Conservation (phyloP, 768 basidiomycete genomes). For the Agrocybe chaxingu region DNA sequence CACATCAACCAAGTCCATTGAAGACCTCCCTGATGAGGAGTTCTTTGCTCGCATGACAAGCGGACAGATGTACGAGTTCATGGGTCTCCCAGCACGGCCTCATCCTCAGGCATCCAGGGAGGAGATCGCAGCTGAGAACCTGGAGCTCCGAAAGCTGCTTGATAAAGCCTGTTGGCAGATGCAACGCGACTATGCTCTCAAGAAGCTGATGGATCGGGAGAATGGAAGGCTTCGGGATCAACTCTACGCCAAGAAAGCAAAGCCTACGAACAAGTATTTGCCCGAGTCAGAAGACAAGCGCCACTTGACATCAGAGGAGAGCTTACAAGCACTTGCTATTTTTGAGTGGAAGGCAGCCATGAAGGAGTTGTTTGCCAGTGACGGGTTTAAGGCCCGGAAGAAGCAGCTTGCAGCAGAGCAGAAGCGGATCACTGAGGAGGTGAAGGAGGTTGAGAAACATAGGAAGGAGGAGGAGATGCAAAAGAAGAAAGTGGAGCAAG, state of each 20-base stretch:
- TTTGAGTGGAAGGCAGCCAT: neutral
- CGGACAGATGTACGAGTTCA: no score
- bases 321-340: neutral
- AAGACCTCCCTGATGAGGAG: neutral
- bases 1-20: neutral
- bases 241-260: neutral
- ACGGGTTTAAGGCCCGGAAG: neutral
- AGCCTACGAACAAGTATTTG: neutral
- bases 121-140: neutral
- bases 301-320: conserved; percentile 1
- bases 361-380: neutral
- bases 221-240: conserved; percentile 9
- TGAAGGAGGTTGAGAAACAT: neutral
- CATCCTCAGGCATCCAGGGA: no score
- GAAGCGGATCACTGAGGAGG: neutral
- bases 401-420: neutral
- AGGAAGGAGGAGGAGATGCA: neutral
- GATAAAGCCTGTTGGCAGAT: conserved; percentile 3
- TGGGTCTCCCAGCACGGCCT: no score
- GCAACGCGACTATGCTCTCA: conserved; percentile 10
- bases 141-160: conserved; percentile 3
- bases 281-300: neutral
- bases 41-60: no score
- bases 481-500: neutral
- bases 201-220: conserved; percentile 18